Conservation (phyloP, 441 rosid species). For the Pelargonium cotyledonis region DNA sequence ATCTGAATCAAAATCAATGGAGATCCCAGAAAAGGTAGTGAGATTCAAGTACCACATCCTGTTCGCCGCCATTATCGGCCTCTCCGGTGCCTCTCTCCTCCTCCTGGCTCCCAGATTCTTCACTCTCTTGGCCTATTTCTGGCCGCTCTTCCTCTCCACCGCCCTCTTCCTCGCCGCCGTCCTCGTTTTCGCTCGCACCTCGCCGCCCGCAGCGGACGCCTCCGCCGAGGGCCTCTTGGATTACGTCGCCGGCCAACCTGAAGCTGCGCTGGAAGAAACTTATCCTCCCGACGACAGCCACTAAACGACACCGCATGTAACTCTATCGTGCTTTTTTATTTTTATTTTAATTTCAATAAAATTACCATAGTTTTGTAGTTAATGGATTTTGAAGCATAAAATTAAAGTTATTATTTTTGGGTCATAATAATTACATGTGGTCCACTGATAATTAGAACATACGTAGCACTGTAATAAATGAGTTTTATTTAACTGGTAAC, state of each 20-base stretch:
- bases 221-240: conserved; percentile 60
- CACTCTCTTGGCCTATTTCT: conserved; percentile 63
- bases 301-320: not conserved
- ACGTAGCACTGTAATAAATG: too few species aligned
- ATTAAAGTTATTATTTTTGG: too few species aligned
- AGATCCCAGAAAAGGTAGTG: conserved; percentile 49
- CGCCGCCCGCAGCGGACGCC: conserved; percentile 35
- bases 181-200: conserved; percentile 51
- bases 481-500: too few species aligned
- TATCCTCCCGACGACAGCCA: not conserved
- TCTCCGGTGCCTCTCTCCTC: conserved; percentile 28
- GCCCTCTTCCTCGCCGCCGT: conserved; percentile 69
- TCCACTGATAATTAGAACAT: too few species aligned
- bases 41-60: conserved; percentile 53
- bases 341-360: too few species aligned
- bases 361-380: too few species aligned
- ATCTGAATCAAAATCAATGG: conserved; percentile 31
- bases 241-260: conserved; percentile 70
- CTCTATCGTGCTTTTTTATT: not conserved
- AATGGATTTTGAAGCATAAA: too few species aligned
- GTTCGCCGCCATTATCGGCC: conserved; percentile 27
- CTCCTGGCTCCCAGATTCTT: conserved; percentile 59
- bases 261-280: not conserved
- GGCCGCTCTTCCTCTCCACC: conserved; percentile 82
- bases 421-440: too few species aligned